Percentiles rank a stretch among this genome's conserved stretches.
phyloP scores from a whole-genome alignment of 2,329 filamentous ascomycete species.

The Dothistroma septosporum region DNA sequence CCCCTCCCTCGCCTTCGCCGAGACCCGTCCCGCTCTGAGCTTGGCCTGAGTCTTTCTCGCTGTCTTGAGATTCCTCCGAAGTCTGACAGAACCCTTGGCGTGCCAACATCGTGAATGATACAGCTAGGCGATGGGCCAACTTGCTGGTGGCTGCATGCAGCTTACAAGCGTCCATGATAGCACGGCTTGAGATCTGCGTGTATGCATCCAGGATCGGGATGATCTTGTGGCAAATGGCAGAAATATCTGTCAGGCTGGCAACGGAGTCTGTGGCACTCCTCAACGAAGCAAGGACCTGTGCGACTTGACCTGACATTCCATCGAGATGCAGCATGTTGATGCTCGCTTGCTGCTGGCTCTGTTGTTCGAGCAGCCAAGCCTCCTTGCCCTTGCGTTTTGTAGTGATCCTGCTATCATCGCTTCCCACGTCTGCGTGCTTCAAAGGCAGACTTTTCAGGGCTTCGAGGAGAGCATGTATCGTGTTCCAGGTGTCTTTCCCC shows the following conservation, averaged over 20 bases:
- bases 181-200: slow-evolving; percentile 54
- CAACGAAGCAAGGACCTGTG: neutral
- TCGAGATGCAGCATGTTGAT: slow-evolving; percentile 3
- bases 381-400: slow-evolving; percentile 58
- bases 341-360: slow-evolving; percentile 1
- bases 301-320: neutral
- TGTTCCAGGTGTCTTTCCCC: slow-evolving; percentile 23
- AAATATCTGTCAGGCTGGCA: neutral
- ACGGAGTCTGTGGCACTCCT: neutral
- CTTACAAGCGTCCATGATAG: slow-evolving; percentile 55
- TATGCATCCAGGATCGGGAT: slow-evolving; percentile 75
- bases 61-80: slow-evolving; percentile 61
- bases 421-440: neutral
- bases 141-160: slow-evolving; percentile 69
- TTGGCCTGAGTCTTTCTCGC: slow-evolving; percentile 56
- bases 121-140: slow-evolving; percentile 70
- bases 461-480: neutral
- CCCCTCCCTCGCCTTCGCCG: slow-evolving; percentile 88
- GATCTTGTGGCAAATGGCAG: slow-evolving; percentile 29
- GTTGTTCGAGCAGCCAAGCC: slow-evolving; percentile 53
- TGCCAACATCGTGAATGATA: slow-evolving; percentile 72
- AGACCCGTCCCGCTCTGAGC: slow-evolving; percentile 89
- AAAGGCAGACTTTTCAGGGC: neutral
- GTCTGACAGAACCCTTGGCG: slow-evolving; percentile 89
- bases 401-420: slow-evolving; percentile 41